These are phyloP conservation scores for Vigna trinervia DNA, from an alignment of 306 rosid genomes.

Conservation along the genomic window DNA sequence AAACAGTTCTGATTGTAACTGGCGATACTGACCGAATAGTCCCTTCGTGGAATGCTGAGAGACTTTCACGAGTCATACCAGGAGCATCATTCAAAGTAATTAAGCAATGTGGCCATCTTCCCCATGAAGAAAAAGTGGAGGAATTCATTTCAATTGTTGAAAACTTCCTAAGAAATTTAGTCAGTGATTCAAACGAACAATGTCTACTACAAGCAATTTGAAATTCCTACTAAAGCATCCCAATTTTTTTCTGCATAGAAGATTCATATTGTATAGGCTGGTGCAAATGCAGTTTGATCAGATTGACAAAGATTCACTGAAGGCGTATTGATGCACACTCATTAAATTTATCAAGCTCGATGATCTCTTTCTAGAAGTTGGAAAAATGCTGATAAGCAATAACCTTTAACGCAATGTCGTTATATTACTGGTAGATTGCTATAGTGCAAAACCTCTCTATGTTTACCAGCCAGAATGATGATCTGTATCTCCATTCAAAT, in stretches of 20 bases:
- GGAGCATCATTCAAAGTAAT: constrained; percentile 76
- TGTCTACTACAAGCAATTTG: constrained; percentile 43
- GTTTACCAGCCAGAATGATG: not conserved
- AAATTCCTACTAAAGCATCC: constrained; percentile 18
- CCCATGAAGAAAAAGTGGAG: constrained; percentile 88
- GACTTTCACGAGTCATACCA: constrained; percentile 81
- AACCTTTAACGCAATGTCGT: not conserved
- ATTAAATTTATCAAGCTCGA: constrained; percentile 28
- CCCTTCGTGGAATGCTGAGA: constrained; percentile 89
- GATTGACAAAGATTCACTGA: constrained; percentile 2
- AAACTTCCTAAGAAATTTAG: constrained; percentile 65
- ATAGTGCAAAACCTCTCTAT: constrained; percentile 18
- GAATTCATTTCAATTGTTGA: constrained; percentile 77
- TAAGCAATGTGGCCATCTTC: constrained; percentile 88
- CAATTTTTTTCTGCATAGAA: constrained; percentile 26
- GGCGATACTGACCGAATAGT: constrained; percentile 84
- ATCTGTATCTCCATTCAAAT: constrained; percentile 33
- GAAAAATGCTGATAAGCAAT: constrained; percentile 20
- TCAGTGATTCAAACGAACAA: constrained; percentile 51
- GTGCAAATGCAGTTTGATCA: constrained; percentile 14
- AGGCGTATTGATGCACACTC: constrained; percentile 24
- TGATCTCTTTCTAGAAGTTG: constrained; percentile 2
- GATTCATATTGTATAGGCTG: constrained; percentile 20
- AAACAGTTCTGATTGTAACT: constrained; percentile 81
- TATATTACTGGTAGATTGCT: constrained; percentile 7